Conservation (phyloP, 2,329 filamentous ascomycete genomes). For the Fusarium irregulare region DNA sequence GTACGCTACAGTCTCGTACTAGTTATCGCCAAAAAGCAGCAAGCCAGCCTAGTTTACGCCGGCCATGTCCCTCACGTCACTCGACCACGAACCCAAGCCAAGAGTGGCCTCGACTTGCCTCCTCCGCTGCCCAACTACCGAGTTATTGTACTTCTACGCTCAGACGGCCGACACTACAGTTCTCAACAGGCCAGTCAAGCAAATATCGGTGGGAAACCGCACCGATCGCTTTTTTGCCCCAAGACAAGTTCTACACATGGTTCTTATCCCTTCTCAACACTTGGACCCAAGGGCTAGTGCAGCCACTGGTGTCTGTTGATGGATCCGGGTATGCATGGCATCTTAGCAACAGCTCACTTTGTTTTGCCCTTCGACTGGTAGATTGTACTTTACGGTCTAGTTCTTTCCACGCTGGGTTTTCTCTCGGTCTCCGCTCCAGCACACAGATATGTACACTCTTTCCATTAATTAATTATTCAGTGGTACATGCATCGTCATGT, state of each 20-base stretch:
- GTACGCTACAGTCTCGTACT: constrained; percentile 18
- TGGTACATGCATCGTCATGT: constrained; percentile 36
- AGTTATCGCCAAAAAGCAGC: constrained; percentile 42
- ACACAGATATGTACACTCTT: constrained; percentile 31
- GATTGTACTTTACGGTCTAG: constrained; percentile 31
- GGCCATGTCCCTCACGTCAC: constrained; percentile 45
- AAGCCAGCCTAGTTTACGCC: constrained; percentile 34
- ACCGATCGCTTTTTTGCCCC: constrained; percentile 32
- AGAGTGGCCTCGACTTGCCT: constrained; percentile 31
- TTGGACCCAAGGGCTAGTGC: constrained; percentile 47
- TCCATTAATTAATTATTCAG: constrained; percentile 19
- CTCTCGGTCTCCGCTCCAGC: constrained; percentile 37
- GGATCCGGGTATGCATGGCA: constrained; percentile 48
- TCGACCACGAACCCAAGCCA: constrained; percentile 33
- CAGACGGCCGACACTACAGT: constrained; percentile 29
- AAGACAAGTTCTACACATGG: constrained; percentile 37
- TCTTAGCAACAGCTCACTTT: constrained; percentile 45
- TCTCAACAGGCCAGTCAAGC: constrained; percentile 22
- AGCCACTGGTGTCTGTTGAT: constrained; percentile 47
- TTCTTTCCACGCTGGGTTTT: constrained; percentile 38
- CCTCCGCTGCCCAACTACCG: constrained; percentile 33
- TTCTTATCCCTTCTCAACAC: constrained; percentile 31
- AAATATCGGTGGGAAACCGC: constrained; percentile 34
- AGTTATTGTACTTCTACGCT: constrained; percentile 18
- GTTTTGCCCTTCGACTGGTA: constrained; percentile 27